Conservation (phyloP, 2,329 filamentous ascomycete genomes). For the Lasiodiplodia hormozganensis region DNA sequence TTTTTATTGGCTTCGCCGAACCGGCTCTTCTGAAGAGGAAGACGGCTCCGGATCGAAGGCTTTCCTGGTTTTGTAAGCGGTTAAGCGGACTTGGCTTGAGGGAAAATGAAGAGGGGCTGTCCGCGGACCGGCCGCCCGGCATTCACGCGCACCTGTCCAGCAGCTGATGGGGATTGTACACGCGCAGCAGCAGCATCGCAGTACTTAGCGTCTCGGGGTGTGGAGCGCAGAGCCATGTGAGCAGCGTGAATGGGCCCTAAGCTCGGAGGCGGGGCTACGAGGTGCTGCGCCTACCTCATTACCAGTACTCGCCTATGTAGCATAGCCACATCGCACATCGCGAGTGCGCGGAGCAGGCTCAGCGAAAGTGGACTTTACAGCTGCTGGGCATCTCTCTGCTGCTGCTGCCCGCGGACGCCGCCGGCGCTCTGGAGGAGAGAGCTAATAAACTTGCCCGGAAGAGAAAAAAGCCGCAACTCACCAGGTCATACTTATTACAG, state of each 20-base stretch:
- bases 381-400: conserved; percentile 1
- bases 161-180: conserved; percentile 11
- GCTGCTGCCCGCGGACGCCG: conserved; percentile 4
- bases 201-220: background rate
- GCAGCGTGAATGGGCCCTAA: background rate
- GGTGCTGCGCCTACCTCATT: conserved; percentile 13
- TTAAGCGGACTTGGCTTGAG: conserved; percentile 1
- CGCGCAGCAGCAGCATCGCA: background rate
- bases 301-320: background rate
- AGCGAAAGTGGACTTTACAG: background rate
- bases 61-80: conserved; percentile 17
- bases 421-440: too few relatives aligned
- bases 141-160: background rate
- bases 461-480: too few relatives aligned
- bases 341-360: background rate
- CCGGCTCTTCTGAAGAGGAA: background rate
- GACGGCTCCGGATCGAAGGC: conserved; percentile 18
- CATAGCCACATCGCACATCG: background rate
- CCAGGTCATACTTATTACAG: too few relatives aligned
- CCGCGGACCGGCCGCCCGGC: background rate
- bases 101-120: conserved; percentile 19
- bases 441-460: too few relatives aligned
- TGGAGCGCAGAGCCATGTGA: background rate
- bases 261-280: conserved; percentile 13
- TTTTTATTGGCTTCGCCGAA: conserved; percentile 7